Evolutionary conservation across 73 alveolate genomes (phyloP), one percentile per base, ranked within the genome.

Genomic region (Tetrahymena thermophila): DNA sequence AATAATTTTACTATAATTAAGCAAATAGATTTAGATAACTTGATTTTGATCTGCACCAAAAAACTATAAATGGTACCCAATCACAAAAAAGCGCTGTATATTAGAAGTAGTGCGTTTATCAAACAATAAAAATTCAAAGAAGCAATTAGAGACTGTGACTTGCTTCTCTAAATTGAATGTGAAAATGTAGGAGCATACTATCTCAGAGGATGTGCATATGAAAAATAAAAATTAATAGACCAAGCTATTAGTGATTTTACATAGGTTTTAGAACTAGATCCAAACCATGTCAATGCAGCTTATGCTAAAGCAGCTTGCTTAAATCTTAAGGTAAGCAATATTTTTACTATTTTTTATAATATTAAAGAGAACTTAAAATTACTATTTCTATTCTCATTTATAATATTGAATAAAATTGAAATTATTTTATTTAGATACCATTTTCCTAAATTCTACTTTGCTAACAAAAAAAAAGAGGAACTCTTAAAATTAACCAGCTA

Each of bases 241-340:
- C 85, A 98, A 94, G 98, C 99, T 94, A 97, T 99, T 84, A 97
- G 96, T 55, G 99, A 98, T 94, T 98, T 97, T 85, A 96, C 99
- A 25, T 96, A 96, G 83, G 99, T 99, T 15, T 94, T 99, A n/a
- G 98, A 96, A 94, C 89, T 98, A 40, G 99, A 99, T 43, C 99
- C 99, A 10, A 97, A 97, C 93, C 99, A 99, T 95, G 98, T 99
- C 35, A 99, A 99, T 96, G 99, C 99, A 13, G 98, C 99, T 55
- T 99, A 95, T 97, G 99, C 98, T 11, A 96, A 99, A 84, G 99
- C 99, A n/a, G 99, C 99, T 17, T 97, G 99, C n/a, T 98, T 98
- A 93, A 99, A 99, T 96, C 98, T 98, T 96, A 97, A 98, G 96
- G 99, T 71, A 71, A 19, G 31, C 28, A 15, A 11, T 14, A 0